Base-by-base conservation (phyloP, 208 protist genomes). In the Blastocrithidia nonstop region DNA sequence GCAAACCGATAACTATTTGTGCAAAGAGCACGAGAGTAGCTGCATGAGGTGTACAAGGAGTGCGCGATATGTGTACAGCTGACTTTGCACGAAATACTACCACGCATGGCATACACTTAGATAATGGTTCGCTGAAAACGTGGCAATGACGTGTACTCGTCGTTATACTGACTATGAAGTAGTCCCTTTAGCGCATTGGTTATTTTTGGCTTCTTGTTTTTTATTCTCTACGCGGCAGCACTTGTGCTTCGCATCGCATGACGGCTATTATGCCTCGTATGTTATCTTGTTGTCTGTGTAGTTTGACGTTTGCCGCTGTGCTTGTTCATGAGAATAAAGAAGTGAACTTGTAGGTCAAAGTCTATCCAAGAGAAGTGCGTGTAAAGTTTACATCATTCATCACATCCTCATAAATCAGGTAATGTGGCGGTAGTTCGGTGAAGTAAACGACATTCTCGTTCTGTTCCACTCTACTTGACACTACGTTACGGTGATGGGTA, bases 401-500 rank as follows among this genome's bases (percentile, higher is more conserved):
- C n/a, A n/a, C n/a, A n/a, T n/a, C n/a, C n/a, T n/a, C n/a, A n/a
- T n/a, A n/a, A n/a, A n/a, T n/a, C n/a, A n/a, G n/a, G n/a, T n/a
- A n/a, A n/a, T n/a, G n/a, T n/a, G n/a, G n/a, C n/a, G n/a, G n/a
- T n/a, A n/a, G n/a, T n/a, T n/a, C n/a, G n/a, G n/a, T n/a, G n/a
- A n/a, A n/a, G n/a, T n/a, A n/a, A n/a, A n/a, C n/a, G n/a, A n/a
- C n/a, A n/a, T n/a, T n/a, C n/a, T n/a, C n/a, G n/a, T n/a, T n/a
- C n/a, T n/a, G n/a, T n/a, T n/a, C n/a, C 59, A 15, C 45, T 71
- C 42, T 40, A 48, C 32, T 58, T 57, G 44, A 58, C 60, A 15
- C 35, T 66, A 19, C 56, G 54, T 21, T 67, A 71, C 53, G 57
- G 54, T 42, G 66, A 71, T 52, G 71, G 71, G 23, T 75, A 75